phyloP scores from a whole-genome alignment of 176 grass and related monocot species.

The Saccharum spontaneum region DNA sequence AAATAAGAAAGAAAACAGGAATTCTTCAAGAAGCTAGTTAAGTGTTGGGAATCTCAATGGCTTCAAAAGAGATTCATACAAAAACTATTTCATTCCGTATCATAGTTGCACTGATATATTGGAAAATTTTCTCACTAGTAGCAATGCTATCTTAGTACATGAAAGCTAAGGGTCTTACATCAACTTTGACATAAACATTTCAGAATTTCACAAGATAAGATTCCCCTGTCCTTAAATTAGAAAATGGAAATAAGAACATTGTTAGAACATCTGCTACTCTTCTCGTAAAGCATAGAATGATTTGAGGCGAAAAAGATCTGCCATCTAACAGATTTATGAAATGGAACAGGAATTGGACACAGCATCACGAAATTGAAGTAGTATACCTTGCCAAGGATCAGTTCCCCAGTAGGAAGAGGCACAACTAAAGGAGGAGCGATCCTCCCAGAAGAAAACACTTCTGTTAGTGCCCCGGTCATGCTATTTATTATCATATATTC shows the following conservation, averaged over 20 bases:
- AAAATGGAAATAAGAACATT: conserved; percentile 1
- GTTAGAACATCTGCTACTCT: conserved; percentile 6
- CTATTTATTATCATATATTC: conserved; percentile 96
- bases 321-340: conserved; percentile 7
- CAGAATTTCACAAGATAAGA: conserved; percentile 15
- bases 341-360: conserved; percentile 25
- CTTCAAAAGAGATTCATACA: conserved; percentile 1
- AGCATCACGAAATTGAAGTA: neutral
- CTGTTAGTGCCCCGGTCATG: conserved; percentile 72
- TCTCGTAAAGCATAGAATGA: conserved; percentile 1
- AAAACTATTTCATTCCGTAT: neutral
- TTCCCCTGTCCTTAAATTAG: conserved; percentile 2
- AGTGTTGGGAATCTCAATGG: neutral
- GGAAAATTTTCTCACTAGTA: conserved; percentile 25
- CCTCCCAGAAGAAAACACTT: conserved; percentile 94
- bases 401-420: conserved; percentile 71
- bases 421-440: conserved; percentile 90
- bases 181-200: conserved; percentile 27
- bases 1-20: conserved; percentile 14
- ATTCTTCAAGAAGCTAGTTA: neutral
- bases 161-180: conserved; percentile 17
- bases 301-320: neutral
- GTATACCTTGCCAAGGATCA: conserved; percentile 91
- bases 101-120: neutral
- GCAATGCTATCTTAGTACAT: neutral